Conservation (phyloP, 106 monocot genomes). For the Cymbidium sinense region DNA sequence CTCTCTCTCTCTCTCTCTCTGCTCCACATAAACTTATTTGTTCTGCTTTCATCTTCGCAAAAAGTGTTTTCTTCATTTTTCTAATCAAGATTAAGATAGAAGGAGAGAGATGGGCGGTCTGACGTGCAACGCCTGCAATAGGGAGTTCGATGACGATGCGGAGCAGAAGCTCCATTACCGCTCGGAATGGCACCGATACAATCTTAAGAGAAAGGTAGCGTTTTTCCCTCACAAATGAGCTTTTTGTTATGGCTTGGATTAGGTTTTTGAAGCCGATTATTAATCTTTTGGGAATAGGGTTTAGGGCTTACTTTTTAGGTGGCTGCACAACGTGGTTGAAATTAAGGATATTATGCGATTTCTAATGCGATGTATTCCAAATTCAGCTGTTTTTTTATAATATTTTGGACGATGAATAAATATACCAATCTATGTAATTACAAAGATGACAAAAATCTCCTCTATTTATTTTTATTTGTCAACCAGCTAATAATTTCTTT, state of each 20-base stretch:
- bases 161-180: constrained; percentile 75
- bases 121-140: constrained; percentile 87
- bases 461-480: background rate
- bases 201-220: constrained; percentile 91
- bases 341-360: background rate
- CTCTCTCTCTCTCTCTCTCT: too few relatives aligned
- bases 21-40: background rate
- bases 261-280: constrained; percentile 1
- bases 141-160: constrained; percentile 60
- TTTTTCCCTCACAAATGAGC: background rate
- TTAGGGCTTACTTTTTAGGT: background rate
- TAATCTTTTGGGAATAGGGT: background rate
- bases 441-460: too few relatives aligned
- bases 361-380: background rate
- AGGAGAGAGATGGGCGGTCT: constrained; percentile 40
- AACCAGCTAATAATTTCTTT: background rate
- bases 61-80: background rate
- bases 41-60: background rate
- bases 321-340: too few relatives aligned
- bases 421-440: too few relatives aligned
- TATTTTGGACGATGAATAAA: background rate
- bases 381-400: background rate
- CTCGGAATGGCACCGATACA: constrained; percentile 97
- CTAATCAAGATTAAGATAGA: background rate
- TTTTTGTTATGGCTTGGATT: background rate